phyloP scores from a whole-genome alignment of 257 asterid genomes.

The Echium plantagineum region DNA sequence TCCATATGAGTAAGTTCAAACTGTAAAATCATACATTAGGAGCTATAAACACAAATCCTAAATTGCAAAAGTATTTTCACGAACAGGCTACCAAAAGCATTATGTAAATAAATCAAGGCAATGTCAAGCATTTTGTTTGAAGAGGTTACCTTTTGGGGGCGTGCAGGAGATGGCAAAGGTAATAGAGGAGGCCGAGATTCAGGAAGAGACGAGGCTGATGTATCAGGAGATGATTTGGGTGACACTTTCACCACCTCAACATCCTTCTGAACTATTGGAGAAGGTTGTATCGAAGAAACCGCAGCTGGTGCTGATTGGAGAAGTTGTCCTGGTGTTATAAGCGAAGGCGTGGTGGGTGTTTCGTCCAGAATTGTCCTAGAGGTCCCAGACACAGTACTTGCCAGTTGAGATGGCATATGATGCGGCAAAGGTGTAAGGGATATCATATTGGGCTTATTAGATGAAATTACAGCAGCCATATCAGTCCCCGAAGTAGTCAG shows the following conservation, averaged over 20 bases:
- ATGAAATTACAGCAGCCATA: constrained; percentile 23
- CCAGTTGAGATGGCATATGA: constrained; percentile 33
- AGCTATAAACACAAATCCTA: too few species aligned
- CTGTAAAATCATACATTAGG: too few species aligned
- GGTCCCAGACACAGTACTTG: constrained; percentile 28
- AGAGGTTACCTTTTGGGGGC: constrained; percentile 46
- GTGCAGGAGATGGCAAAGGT: constrained; percentile 60
- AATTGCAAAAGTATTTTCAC: neutral
- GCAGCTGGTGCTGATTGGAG: constrained; percentile 50
- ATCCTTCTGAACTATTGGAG: constrained; percentile 62
- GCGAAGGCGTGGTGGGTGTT: constrained; percentile 39
- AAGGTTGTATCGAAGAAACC: constrained; percentile 34
- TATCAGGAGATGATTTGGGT: constrained; percentile 37
- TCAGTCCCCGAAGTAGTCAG: constrained; percentile 30
- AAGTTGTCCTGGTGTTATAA: constrained; percentile 84
- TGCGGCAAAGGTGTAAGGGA: constrained; percentile 31
- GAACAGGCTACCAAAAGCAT: neutral
- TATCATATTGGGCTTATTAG: constrained; percentile 34
- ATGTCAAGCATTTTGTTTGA: neutral
- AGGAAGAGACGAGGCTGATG: constrained; percentile 28
- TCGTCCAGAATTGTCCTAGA: constrained; percentile 38
- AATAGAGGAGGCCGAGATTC: constrained; percentile 86
- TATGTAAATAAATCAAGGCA: neutral
- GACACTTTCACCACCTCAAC: constrained; percentile 81
- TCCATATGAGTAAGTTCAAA: too few species aligned